Base-by-base conservation (phyloP, 176 grass and related monocot species). In the Musa itinerans region DNA sequence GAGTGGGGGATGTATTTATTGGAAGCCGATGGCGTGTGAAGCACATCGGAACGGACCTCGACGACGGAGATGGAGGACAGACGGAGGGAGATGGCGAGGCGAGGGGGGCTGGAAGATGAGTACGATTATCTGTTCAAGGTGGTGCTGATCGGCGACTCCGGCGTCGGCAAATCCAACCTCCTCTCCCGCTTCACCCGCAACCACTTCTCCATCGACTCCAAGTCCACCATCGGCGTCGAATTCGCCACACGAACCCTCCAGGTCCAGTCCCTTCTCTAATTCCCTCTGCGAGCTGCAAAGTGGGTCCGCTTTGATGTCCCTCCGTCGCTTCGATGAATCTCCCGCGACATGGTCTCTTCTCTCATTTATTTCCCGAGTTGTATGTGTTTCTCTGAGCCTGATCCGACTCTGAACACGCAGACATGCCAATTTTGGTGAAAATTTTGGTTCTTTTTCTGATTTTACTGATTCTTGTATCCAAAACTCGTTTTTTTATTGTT, bases 91-190 rank as follows among this genome's bases (percentile, higher is more conserved):
- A 70, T 70, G 68, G 68, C 68, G 34, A 22, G 34, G 66, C 66
- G 29, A 16, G 68, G 16, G 29, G 68, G 43, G 20, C 25, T 14
- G 68, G 24, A 67, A 10, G 68, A 70, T 1, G 68, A 70, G 34
- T 70, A 70, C 68, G 68, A 70, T 70, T 70, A 51, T 15, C 68
- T 70, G 34, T 70, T 70, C 68, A 70, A 70, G 68, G 48, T 70
- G 16, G 68, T 70, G 16, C 20, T 70, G 17, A 70, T 70, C 68
- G 68, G 68, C 43, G 68, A 70, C 68, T 70, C 68, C 48, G 68
- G 68, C 48, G 68, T 70, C 68, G 68, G 68, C 14, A 70, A 70
- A 51, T 70, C 68, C 43, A 70, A 70, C 68, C 68, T 70, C 34
- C 68, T 70, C 68, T 50, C 68, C 34, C 68, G 68, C 43, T 70